Evolutionary conservation across 768 basidiomycete species (phyloP).

Genomic region (Lepiota subincarnata): DNA sequence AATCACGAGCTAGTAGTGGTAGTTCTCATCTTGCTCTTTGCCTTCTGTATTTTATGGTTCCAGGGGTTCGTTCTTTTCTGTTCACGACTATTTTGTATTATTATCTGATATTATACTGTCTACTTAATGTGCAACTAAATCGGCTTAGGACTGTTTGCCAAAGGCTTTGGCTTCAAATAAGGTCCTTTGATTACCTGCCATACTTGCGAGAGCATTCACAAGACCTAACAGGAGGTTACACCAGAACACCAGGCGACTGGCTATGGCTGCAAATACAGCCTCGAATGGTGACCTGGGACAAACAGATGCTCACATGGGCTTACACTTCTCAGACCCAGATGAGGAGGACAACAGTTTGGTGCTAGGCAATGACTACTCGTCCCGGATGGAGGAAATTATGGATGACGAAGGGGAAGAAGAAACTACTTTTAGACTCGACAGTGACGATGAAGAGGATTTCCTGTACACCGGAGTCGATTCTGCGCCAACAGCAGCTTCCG

Average conservation of each 20-base stretch:
- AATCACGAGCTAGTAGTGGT: slow-evolving; percentile 13
- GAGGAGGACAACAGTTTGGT: slow-evolving; percentile 34
- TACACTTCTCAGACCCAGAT: slow-evolving; percentile 37
- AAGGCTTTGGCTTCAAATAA: slow-evolving; percentile 3
- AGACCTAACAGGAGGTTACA: too few species aligned
- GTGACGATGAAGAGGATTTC: slow-evolving; percentile 53
- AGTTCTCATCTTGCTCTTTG: background rate
- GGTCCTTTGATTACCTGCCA: background rate
- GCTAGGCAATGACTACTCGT: slow-evolving; percentile 54
- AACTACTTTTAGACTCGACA: slow-evolving; percentile 14
- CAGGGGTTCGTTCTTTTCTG: background rate
- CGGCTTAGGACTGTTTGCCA: background rate
- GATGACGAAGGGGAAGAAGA: slow-evolving; percentile 36
- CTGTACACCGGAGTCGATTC: slow-evolving; percentile 73
- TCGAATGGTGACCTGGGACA: background rate
- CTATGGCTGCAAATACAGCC: slow-evolving; percentile 5
- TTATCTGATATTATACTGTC: slow-evolving; percentile 10
- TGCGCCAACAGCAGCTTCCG: slow-evolving; percentile 32
- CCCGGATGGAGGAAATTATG: slow-evolving; percentile 67
- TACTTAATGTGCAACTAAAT: slow-evolving; percentile 6
- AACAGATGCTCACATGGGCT: slow-evolving; percentile 5
- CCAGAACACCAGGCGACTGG: too few species aligned
- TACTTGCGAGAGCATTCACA: too few species aligned
- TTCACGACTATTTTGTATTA: slow-evolving; percentile 12
- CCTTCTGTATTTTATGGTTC: slow-evolving; percentile 6